phyloP scores from a whole-genome alignment of 2,329 filamentous ascomycete species.

The Byssochlamys sp. region DNA sequence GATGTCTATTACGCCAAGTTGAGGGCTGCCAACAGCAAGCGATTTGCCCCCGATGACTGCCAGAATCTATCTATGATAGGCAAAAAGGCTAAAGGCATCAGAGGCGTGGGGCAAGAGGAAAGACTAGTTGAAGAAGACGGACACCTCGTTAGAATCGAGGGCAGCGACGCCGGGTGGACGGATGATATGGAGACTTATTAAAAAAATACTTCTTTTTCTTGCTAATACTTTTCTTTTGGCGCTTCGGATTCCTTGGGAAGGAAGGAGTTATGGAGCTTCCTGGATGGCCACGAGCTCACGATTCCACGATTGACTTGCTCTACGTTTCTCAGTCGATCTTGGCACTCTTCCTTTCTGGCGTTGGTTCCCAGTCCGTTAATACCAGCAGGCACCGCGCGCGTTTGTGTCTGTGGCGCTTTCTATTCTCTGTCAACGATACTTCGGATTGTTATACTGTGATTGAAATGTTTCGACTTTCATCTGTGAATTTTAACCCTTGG shows the following conservation, averaged over 20 bases:
- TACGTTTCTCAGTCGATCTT: background rate
- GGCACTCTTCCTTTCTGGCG: background rate
- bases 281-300: conserved; percentile 14
- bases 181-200: conserved; percentile 40
- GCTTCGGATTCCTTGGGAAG: conserved; percentile 8
- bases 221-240: conserved; percentile 10
- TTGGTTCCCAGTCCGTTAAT: background rate
- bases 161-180: conserved; percentile 46
- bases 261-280: conserved; percentile 11
- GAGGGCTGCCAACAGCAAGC: conserved; percentile 58
- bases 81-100: conserved; percentile 39
- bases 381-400: background rate
- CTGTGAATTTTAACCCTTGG: background rate
- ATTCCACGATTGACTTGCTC: conserved; percentile 17
- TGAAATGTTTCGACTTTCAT: background rate
- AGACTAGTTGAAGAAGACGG: conserved; percentile 32
- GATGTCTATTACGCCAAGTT: conserved; percentile 75
- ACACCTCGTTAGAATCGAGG: conserved; percentile 37
- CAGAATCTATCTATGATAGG: conserved; percentile 21
- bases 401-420: background rate
- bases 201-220: conserved; percentile 1
- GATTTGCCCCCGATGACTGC: conserved; percentile 39
- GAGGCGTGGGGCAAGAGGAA: conserved; percentile 37
- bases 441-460: background rate
- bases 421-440: background rate